Evolutionary conservation across 768 basidiomycete species (phyloP).

Genomic region (Porphyrellus cyaneotinctus): DNA sequence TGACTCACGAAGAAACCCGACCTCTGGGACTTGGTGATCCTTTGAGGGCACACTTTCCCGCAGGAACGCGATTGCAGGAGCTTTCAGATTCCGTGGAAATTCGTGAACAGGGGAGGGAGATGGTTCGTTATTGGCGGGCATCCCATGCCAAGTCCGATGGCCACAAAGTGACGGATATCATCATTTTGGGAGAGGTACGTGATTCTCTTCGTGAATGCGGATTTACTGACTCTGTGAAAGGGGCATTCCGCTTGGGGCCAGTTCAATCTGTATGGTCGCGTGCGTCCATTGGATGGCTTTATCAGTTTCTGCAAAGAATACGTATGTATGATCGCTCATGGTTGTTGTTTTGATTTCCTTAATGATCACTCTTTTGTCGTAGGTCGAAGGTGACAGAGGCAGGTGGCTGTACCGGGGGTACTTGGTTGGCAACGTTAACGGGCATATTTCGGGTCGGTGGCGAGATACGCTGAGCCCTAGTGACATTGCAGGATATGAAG

Average conservation of each 20-base stretch:
- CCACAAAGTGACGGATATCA: conserved; percentile 48
- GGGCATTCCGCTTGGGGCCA: conserved; percentile 92
- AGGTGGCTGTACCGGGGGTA: conserved; percentile 87
- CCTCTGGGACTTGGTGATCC: conserved; percentile 58
- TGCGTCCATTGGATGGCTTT: conserved; percentile 79
- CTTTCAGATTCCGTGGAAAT: conserved; percentile 45
- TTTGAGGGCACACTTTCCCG: conserved; percentile 57
- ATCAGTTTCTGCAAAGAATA: conserved; percentile 84
- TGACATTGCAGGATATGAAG: conserved; percentile 73
- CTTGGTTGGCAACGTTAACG: conserved; percentile 63
- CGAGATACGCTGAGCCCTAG: conserved; percentile 72
- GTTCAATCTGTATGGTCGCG: conserved; percentile 73
- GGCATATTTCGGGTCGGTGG: conserved; percentile 81
- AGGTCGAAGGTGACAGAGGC: conserved; percentile 72
- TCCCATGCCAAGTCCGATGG: conserved; percentile 19
- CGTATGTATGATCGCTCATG: conserved; percentile 37
- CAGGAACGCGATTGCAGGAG: conserved; percentile 48
- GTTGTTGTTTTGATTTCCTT: neutral
- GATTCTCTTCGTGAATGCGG: neutral
- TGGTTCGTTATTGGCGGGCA: conserved; percentile 29
- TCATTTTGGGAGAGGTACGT: conserved; percentile 70
- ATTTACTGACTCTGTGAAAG: conserved; percentile 34
- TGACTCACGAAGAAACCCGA: neutral
- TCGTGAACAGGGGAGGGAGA: conserved; percentile 38
- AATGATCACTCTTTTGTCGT: neutral